Evolutionary conservation across 2,329 filamentous ascomycete species (phyloP).

Genomic region (Talaromyces atroroseus): DNA sequence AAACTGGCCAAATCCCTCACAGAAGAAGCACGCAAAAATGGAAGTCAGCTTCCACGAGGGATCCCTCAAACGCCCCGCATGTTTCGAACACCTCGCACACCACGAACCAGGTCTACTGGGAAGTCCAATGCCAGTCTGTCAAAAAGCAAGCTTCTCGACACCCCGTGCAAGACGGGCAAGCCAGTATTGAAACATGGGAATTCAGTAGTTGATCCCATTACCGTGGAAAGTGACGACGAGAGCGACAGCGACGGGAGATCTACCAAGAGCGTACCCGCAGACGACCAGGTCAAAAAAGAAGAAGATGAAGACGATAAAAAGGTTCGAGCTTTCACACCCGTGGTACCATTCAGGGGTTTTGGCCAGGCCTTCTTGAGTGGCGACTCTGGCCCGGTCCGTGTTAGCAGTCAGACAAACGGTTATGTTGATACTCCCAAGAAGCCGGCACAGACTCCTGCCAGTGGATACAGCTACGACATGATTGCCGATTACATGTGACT

Average conservation of each 20-base stretch:
- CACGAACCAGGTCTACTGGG: background rate
- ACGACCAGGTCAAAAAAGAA: background rate
- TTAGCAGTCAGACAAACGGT: background rate
- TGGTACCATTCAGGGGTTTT: background rate
- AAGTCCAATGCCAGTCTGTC: background rate
- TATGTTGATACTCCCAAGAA: background rate
- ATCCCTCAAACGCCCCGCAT: background rate
- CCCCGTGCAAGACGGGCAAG: background rate
- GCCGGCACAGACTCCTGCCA: background rate
- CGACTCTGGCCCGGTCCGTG: background rate
- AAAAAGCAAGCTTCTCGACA: background rate
- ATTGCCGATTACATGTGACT: background rate
- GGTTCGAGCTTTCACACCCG: background rate
- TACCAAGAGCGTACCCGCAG: background rate
- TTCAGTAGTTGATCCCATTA: background rate
- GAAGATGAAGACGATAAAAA: background rate
- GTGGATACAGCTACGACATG: background rate
- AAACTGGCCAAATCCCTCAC: slow-evolving; percentile 33
- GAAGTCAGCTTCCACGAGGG: background rate
- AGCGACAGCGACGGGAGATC: background rate
- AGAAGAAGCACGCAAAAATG: slow-evolving; percentile 19
- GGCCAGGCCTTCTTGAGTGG: background rate
- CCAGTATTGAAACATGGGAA: background rate
- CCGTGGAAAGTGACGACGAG: background rate
- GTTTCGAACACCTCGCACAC: background rate